Evolutionary conservation across 1,284 basidiomycete genomes (phyloP).

Genomic region (Ganoderma meredithae): DNA sequence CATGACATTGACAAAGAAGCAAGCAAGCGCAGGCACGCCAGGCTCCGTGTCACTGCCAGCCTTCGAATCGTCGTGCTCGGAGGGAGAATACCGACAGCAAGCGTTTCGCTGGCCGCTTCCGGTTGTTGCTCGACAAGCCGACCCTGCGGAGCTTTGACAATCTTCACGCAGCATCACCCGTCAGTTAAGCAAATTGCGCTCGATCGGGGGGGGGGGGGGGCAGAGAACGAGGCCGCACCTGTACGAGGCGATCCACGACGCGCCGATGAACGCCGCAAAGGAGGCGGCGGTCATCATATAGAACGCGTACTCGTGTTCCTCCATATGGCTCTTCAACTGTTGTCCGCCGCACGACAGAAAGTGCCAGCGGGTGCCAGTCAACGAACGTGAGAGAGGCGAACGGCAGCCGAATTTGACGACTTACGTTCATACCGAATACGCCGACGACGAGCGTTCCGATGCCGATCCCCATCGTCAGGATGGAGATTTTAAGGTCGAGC

Average conservation of each 20-base stretch:
- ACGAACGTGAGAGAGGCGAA: slow-evolving; percentile 22
- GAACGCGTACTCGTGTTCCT: slow-evolving; percentile 75
- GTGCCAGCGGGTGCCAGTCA: slow-evolving; percentile 15
- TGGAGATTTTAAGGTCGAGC: slow-evolving; percentile 94
- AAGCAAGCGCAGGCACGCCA: background rate
- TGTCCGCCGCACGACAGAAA: slow-evolving; percentile 13
- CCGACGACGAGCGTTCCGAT: slow-evolving; percentile 94
- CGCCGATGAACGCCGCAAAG: slow-evolving; percentile 58
- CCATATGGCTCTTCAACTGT: slow-evolving; percentile 74
- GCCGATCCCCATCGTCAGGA: slow-evolving; percentile 92
- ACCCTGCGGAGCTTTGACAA: slow-evolving; percentile 53
- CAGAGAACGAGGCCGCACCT: slow-evolving; percentile 49
- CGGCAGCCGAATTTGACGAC: slow-evolving; percentile 42
- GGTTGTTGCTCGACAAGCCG: slow-evolving; percentile 36
- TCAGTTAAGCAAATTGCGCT: slow-evolving; percentile 10
- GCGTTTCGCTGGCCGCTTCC: slow-evolving; percentile 28
- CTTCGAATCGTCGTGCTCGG: slow-evolving; percentile 30
- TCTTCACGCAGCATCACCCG: slow-evolving; percentile 36
- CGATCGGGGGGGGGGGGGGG: slow-evolving; percentile 2
- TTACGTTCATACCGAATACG: slow-evolving; percentile 95
- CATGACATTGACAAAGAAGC: too few relatives aligned
- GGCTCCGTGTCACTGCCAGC: slow-evolving; percentile 28
- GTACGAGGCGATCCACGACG: slow-evolving; percentile 67
- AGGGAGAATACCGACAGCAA: slow-evolving; percentile 34
- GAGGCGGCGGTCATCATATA: slow-evolving; percentile 65